These are phyloP conservation scores for baker's yeast (Saccharomyces cerevisiae) DNA, from an alignment of 805 yeast genomes.

Conservation along the genomic window DNA sequence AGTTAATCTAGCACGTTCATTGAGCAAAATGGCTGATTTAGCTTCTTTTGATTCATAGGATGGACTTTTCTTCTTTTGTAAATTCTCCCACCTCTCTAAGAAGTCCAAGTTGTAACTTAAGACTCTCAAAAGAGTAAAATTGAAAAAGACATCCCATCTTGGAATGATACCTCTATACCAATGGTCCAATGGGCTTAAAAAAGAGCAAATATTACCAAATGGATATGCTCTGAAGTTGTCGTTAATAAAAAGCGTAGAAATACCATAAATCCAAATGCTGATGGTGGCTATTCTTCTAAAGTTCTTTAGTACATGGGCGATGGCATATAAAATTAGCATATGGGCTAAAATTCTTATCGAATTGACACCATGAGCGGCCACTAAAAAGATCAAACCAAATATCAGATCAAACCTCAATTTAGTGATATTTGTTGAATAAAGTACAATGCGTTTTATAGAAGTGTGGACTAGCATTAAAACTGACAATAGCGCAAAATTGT, in stretches of 20 bases:
- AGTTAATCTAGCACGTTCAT: constrained; percentile 57
- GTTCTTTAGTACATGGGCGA: constrained; percentile 19
- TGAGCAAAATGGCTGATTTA: constrained; percentile 23
- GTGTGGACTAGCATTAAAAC: constrained; percentile 50
- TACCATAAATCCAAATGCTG: constrained; percentile 69
- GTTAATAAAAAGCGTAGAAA: constrained; percentile 70
- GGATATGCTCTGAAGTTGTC: constrained; percentile 52
- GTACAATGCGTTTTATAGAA: constrained; percentile 35
- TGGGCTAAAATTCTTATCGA: constrained; percentile 53
- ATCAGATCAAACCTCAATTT: constrained; percentile 60
- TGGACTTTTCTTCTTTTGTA: constrained; percentile 37
- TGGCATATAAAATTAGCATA: constrained; percentile 41
- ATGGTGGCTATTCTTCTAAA: constrained; percentile 34
- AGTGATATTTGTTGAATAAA: constrained; percentile 24
- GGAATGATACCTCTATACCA: constrained; percentile 66
- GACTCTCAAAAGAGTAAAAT: constrained; percentile 78
- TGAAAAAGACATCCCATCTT: constrained; percentile 94
- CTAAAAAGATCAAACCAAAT: constrained; percentile 61
- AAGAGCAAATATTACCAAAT: constrained; percentile 36
- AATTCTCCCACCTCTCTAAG: constrained; percentile 35
- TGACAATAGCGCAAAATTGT: constrained; percentile 59
- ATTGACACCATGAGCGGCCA: constrained; percentile 76
- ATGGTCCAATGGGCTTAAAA: constrained; percentile 47
- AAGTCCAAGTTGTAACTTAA: constrained; percentile 78
- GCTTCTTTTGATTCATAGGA: constrained; percentile 11